These are phyloP conservation scores for Lizonia empirigonia DNA, from an alignment of 2,329 filamentous ascomycete species.

Conservation along the genomic window DNA sequence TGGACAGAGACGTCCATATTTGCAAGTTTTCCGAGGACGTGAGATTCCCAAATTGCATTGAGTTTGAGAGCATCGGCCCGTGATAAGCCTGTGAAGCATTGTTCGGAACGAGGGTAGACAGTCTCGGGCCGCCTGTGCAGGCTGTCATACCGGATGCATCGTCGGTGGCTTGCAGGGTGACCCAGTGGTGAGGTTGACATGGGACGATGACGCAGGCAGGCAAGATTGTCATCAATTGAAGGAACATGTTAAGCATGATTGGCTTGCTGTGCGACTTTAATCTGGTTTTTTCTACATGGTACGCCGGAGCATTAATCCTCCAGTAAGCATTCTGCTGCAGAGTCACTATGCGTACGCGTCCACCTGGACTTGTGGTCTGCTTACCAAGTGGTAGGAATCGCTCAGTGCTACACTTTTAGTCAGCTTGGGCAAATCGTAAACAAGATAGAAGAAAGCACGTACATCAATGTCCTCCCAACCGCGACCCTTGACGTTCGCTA, in stretches of 20 bases:
- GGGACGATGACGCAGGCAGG: not conserved
- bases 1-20: too few species aligned
- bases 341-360: constrained; percentile 3
- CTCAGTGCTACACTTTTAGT: constrained; percentile 41
- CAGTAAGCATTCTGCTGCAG: not conserved
- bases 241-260: not conserved
- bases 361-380: not conserved
- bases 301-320: not conserved
- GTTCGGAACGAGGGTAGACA: not conserved
- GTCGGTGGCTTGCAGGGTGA: not conserved
- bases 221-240: not conserved
- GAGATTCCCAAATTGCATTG: not conserved
- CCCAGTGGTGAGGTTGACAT: not conserved
- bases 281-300: not conserved
- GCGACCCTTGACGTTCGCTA: constrained; percentile 83
- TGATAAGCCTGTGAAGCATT: not conserved
- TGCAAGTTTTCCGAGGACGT: too few species aligned
- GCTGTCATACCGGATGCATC: not conserved
- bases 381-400: not conserved
- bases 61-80: not conserved
- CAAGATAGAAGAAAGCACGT: constrained; percentile 26
- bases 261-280: not conserved
- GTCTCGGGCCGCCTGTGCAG: not conserved
- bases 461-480: constrained; percentile 80
- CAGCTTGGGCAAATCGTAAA: constrained; percentile 24